These are phyloP conservation scores for Sarocladiaceae sp. DNA, from an alignment of 2,329 filamentous ascomycete genomes.

Conservation along the genomic window DNA sequence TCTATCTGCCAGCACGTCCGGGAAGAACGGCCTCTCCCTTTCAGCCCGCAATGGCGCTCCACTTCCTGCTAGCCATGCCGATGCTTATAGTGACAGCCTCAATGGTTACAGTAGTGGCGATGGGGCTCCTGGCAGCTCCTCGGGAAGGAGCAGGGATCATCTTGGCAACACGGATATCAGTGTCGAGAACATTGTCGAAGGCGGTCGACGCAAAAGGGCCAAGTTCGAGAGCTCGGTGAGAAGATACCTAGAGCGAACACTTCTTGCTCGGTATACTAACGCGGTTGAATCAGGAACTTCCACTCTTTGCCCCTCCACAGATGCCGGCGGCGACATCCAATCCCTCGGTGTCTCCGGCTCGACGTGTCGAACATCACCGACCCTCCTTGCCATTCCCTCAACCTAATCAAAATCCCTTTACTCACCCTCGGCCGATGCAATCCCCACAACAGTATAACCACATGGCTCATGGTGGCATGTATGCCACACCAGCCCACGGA, in stretches of 20 bases:
- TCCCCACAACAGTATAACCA: conserved; percentile 73
- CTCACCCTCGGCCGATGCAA: conserved; percentile 68
- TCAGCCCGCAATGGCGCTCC: conserved; percentile 59
- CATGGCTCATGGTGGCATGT: conserved; percentile 43
- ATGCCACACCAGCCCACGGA: conserved; percentile 58
- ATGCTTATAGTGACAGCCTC: conserved; percentile 57
- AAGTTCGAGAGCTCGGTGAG: conserved; percentile 97
- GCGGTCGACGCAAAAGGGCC: conserved; percentile 87
- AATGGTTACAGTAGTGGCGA: conserved; percentile 86
- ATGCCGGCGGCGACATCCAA: conserved; percentile 94
- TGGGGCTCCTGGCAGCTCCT: conserved; percentile 66
- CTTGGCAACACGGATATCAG: conserved; percentile 95
- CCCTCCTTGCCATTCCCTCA: conserved; percentile 69
- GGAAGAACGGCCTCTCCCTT: conserved; percentile 63
- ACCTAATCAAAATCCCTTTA: conserved; percentile 72
- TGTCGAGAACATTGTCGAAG: conserved; percentile 95
- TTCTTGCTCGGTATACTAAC: neutral
- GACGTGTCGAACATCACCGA: conserved; percentile 68
- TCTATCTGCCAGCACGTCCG: conserved; percentile 56
- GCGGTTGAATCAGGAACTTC: conserved; percentile 65
- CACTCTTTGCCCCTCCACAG: conserved; percentile 88
- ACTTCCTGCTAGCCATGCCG: conserved; percentile 41
- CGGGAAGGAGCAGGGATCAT: conserved; percentile 72
- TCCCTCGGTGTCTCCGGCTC: conserved; percentile 89
- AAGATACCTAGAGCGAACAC: conserved; percentile 11